A percentile compares a stretch with the other conserved stretches of the same genome.
phyloP scores from a whole-genome alignment of 2,329 filamentous ascomycete species.

The Hypoxylon sp. region DNA sequence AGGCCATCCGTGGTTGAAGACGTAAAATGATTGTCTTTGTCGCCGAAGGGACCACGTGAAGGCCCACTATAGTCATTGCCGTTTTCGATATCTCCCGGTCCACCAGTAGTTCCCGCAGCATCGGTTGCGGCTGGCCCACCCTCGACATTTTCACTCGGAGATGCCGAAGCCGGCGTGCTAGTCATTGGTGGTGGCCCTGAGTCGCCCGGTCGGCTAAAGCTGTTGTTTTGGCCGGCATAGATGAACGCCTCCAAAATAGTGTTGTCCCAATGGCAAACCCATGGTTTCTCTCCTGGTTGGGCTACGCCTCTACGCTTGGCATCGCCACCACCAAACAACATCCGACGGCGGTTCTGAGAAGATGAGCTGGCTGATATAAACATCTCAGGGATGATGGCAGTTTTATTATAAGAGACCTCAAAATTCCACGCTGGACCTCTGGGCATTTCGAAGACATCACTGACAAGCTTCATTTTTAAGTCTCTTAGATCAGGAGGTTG shows the following conservation, averaged over 20 bases:
- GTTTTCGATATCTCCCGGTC: slow-evolving; percentile 13
- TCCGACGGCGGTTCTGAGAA: slow-evolving; percentile 49
- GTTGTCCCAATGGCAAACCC: slow-evolving; percentile 72
- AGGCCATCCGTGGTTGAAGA: slow-evolving; percentile 6
- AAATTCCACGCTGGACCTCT: slow-evolving; percentile 71
- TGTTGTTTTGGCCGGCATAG: slow-evolving; percentile 68
- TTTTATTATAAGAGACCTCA: slow-evolving; percentile 68
- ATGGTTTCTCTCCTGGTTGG: slow-evolving; percentile 66
- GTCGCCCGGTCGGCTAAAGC: slow-evolving; percentile 50
- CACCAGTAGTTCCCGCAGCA: slow-evolving; percentile 10
- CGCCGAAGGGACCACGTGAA: slow-evolving; percentile 4
- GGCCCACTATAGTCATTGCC: slow-evolving; percentile 10
- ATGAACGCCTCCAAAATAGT: slow-evolving; percentile 71
- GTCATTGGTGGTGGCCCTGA: slow-evolving; percentile 12
- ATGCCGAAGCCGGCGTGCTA: slow-evolving; percentile 16
- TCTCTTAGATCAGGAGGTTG: slow-evolving; percentile 64
- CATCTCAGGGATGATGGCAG: slow-evolving; percentile 66
- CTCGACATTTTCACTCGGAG: slow-evolving; percentile 16
- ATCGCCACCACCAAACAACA: slow-evolving; percentile 47
- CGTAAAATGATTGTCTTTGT: slow-evolving; percentile 14
- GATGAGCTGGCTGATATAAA: slow-evolving; percentile 49
- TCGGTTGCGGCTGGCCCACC: slow-evolving; percentile 28
- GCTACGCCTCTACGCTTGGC: slow-evolving; percentile 60
- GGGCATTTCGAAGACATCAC: slow-evolving; percentile 63
- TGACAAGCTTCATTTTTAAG: slow-evolving; percentile 64